These are phyloP conservation scores for Ceratocystis lukuohia DNA, from an alignment of 2,329 filamentous ascomycete genomes.

Conservation along the genomic window DNA sequence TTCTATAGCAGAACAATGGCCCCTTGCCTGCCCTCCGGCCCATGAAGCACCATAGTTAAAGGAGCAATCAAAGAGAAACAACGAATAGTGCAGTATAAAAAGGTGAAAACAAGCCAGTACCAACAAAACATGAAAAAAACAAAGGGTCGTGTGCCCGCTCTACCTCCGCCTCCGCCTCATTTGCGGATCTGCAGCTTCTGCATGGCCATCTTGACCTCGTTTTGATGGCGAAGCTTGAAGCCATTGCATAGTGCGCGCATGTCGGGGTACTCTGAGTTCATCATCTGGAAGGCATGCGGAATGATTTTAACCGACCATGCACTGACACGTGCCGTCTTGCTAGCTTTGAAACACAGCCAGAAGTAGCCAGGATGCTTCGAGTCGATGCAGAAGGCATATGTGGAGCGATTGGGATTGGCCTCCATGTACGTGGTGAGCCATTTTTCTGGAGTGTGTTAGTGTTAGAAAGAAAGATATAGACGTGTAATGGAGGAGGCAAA, in stretches of 20 bases:
- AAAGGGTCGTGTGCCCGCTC: neutral
- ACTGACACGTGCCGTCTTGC: conserved; percentile 56
- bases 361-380: conserved; percentile 89
- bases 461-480: conserved; percentile 7
- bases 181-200: conserved; percentile 21
- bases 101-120: neutral
- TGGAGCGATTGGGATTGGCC: conserved; percentile 84
- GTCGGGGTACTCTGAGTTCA: conserved; percentile 80
- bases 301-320: conserved; percentile 82
- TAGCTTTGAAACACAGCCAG: conserved; percentile 90
- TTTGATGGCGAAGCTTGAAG: conserved; percentile 72
- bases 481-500: neutral
- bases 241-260: conserved; percentile 94
- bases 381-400: conserved; percentile 93
- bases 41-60: neutral
- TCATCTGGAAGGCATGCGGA: conserved; percentile 83
- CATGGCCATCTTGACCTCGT: conserved; percentile 47
- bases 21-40: too few relatives aligned
- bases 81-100: neutral
- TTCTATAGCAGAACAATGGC: too few relatives aligned
- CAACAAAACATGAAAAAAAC: neutral
- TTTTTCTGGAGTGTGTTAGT: conserved; percentile 48
- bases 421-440: conserved; percentile 95
- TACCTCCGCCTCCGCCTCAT: neutral
- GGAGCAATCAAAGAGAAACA: neutral